phyloP scores from a whole-genome alignment of 176 grass and related monocot species.

The Ensete glaucum region DNA sequence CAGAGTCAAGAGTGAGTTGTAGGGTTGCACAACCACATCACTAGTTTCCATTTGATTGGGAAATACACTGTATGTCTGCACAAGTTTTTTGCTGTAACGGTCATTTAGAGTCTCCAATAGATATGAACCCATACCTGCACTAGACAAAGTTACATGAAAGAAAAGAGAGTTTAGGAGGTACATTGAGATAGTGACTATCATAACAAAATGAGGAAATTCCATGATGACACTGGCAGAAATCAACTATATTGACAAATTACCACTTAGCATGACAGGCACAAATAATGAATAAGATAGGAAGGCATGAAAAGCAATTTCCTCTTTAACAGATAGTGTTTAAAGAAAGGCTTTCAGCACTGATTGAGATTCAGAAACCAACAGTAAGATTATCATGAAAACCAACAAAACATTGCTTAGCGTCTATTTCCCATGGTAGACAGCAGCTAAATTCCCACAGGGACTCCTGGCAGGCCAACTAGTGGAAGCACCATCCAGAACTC shows the following conservation, averaged over 20 bases:
- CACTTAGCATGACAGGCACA: background rate
- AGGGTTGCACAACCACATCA: conserved; percentile 98
- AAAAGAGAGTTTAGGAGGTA: background rate
- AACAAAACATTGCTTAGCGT: background rate
- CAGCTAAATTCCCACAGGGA: background rate
- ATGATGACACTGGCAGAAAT: background rate
- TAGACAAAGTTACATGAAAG: conserved; percentile 2
- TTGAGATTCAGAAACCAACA: background rate
- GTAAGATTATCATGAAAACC: background rate
- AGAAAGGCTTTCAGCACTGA: background rate
- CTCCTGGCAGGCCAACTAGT: too few relatives aligned
- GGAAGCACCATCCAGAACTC: background rate
- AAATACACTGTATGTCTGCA: conserved; percentile 97
- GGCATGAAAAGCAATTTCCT: background rate
- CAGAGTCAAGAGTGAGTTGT: conserved; percentile 90
- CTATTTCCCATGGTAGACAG: background rate
- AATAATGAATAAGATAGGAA: background rate
- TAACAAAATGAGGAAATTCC: background rate
- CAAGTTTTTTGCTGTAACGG: conserved; percentile 96
- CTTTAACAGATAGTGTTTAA: background rate
- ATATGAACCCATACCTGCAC: conserved; percentile 96
- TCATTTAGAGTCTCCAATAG: conserved; percentile 96
- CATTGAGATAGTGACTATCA: background rate
- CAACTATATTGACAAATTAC: background rate
- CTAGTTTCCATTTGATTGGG: conserved; percentile 98